Evolutionary conservation across 148 eudicot genomes (phyloP).

Genomic region (Rhododendron ovatum): DNA sequence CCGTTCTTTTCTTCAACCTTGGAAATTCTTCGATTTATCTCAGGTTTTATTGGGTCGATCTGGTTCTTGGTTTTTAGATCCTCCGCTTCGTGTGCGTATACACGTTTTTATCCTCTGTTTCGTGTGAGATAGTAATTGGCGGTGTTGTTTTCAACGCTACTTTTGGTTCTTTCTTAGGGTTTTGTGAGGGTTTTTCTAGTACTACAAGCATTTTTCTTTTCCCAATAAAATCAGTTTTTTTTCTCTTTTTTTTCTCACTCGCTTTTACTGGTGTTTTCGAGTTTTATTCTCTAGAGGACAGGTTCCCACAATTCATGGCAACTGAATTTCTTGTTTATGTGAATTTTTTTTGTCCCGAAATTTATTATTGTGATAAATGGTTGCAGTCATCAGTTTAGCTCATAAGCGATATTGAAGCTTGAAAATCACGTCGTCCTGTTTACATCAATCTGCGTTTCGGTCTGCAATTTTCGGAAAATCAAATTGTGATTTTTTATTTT

Average conservation of each 20-base stretch:
- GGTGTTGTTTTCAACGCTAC: background rate
- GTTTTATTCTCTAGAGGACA: background rate
- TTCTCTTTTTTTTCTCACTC: background rate
- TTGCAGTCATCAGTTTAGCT: background rate
- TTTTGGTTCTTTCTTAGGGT: constrained; percentile 17
- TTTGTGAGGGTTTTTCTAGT: constrained; percentile 12
- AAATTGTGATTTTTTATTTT: background rate
- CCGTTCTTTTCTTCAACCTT: constrained; percentile 2
- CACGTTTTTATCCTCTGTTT: background rate
- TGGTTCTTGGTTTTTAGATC: constrained; percentile 12
- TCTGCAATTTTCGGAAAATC: background rate
- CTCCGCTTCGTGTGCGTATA: background rate
- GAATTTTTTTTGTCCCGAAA: background rate
- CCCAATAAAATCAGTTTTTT: background rate
- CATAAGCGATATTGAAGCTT: background rate
- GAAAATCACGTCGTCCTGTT: background rate
- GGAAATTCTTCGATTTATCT: background rate
- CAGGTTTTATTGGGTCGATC: constrained; percentile 3
- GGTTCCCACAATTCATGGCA: background rate
- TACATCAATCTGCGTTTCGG: constrained; percentile 21
- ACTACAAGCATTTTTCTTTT: background rate
- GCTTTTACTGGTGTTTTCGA: background rate
- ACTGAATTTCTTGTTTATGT: background rate
- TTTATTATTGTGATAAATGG: background rate
- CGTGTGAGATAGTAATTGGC: background rate